phyloP scores from a whole-genome alignment of 306 rosid genomes.

The Canavalia gladiata region DNA sequence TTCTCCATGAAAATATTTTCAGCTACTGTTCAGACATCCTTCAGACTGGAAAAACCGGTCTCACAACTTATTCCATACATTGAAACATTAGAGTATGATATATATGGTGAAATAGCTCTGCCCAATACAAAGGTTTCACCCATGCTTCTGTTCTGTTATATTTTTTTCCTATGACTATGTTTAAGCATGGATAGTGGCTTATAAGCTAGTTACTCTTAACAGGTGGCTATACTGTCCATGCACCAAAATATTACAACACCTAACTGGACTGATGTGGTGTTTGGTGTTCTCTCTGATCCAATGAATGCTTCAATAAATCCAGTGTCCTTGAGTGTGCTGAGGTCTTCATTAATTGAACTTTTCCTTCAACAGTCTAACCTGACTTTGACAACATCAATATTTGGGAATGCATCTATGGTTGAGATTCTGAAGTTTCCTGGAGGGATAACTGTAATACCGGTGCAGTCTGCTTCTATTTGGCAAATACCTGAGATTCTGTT shows the following conservation, averaged over 20 bases:
- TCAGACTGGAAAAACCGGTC: constrained; percentile 83
- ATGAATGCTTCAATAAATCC: constrained; percentile 66
- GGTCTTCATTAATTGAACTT: constrained; percentile 73
- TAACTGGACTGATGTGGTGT: constrained; percentile 71
- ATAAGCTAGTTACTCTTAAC: constrained; percentile 47
- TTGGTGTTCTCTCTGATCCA: constrained; percentile 87
- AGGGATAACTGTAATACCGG: constrained; percentile 82
- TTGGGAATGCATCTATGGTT: constrained; percentile 76
- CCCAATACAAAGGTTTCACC: constrained; percentile 75
- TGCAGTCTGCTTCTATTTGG: constrained; percentile 71
- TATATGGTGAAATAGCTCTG: constrained; percentile 76
- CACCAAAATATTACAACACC: constrained; percentile 62
- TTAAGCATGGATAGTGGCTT: constrained; percentile 42
- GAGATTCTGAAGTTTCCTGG: constrained; percentile 82
- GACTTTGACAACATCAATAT: constrained; percentile 71
- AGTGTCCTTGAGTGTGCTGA: constrained; percentile 78
- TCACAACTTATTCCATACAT: constrained; percentile 76
- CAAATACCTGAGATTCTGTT: constrained; percentile 76
- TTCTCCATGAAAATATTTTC: constrained; percentile 50
- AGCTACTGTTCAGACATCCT: constrained; percentile 86
- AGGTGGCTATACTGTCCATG: constrained; percentile 88
- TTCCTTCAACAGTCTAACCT: constrained; percentile 79
- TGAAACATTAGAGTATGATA: constrained; percentile 76
- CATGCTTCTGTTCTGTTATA: constrained; percentile 30
- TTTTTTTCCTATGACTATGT: constrained; percentile 25